phyloP scores from a whole-genome alignment of 73 alveolate genomes.

The Durusdinium trenchii region DNA sequence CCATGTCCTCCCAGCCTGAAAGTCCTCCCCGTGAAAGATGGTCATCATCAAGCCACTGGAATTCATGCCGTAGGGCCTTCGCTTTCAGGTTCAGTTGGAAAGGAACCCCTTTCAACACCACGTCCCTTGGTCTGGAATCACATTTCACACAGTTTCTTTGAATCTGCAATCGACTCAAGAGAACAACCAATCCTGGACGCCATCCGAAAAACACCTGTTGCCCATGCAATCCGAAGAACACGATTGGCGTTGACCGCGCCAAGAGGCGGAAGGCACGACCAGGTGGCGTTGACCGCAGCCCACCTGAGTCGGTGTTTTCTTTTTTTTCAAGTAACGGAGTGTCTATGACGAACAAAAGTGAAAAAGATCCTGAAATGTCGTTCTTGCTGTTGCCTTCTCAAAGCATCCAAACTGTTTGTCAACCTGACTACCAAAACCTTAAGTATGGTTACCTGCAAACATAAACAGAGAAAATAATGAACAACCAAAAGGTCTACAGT shows the following conservation, averaged over 20 bases:
- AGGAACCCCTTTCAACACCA: no score
- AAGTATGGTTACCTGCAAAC: no score
- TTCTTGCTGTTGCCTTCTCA: no score
- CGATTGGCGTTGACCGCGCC: background rate
- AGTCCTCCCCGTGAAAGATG: background rate
- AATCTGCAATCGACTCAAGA: background rate
- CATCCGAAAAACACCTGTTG: background rate
- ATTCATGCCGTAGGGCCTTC: slow-evolving; percentile 12
- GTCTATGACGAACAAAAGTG: no score
- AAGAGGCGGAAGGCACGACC: slow-evolving; percentile 10
- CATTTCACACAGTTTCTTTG: background rate
- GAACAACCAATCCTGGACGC: background rate
- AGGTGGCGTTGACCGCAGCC: background rate
- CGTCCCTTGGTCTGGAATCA: background rate
- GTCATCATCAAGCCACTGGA: slow-evolving; percentile 42
- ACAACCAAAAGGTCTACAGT: no score
- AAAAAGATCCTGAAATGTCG: no score
- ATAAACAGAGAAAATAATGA: no score
- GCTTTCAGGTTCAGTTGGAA: background rate
- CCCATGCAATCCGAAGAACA: background rate
- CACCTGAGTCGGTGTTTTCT: background rate
- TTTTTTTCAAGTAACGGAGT: no score
- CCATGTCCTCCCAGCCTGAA: background rate
- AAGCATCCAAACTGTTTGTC: no score
- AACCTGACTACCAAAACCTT: no score